Conservation (phyloP, 2,329 filamentous ascomycete species). For the Arthrobotrys sphaeroides region DNA sequence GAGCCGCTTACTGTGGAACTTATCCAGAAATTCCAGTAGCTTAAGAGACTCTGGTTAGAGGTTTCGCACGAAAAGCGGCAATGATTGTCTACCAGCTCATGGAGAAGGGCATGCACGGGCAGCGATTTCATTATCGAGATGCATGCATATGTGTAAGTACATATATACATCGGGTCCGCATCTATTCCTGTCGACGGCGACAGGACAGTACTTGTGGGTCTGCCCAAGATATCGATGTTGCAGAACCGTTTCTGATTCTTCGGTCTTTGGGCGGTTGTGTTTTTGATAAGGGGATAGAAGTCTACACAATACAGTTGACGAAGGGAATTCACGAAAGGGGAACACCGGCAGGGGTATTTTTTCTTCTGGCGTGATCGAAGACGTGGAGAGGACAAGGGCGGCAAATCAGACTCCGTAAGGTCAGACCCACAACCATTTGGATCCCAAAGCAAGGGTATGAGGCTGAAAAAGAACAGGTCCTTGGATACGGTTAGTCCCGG, state of each 20-base stretch:
- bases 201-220: background rate
- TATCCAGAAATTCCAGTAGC: background rate
- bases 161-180: background rate
- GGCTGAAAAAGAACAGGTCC: slow-evolving; percentile 17
- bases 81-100: background rate
- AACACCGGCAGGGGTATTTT: slow-evolving; percentile 16
- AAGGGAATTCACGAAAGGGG: slow-evolving; percentile 35
- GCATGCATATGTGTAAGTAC: background rate
- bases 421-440: background rate
- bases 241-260: slow-evolving; percentile 28
- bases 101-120: background rate
- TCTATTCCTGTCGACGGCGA: slow-evolving; percentile 37
- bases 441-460: slow-evolving; percentile 22
- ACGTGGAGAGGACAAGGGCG: slow-evolving; percentile 19
- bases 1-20: slow-evolving; percentile 24
- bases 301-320: background rate
- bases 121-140: background rate
- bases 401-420: slow-evolving; percentile 33
- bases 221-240: background rate
- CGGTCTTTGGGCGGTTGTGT: too few species aligned
- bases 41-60: background rate
- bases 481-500: background rate
- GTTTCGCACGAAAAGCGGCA: slow-evolving; percentile 1
- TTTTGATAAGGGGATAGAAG: slow-evolving; percentile 1
- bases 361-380: slow-evolving; percentile 24